Evolutionary conservation across 345 rosid genomes (phyloP), one percentile per base, ranked within the genome.

Genomic region (Brassica carinata): DNA sequence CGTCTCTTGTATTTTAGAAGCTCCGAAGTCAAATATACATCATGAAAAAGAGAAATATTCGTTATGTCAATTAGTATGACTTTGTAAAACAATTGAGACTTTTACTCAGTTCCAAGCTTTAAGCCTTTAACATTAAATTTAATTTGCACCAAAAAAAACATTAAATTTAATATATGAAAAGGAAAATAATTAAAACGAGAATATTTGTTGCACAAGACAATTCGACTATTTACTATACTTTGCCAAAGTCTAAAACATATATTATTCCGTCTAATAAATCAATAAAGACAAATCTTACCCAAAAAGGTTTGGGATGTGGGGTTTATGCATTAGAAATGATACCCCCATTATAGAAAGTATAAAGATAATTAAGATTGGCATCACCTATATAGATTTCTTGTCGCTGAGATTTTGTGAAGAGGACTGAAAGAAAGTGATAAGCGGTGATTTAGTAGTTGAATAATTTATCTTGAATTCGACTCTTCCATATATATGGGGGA

Each of bases 171-270:
- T 70, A 63, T 43, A 67, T 27, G 45, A 43, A 58, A 79, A 19
- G 8, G 13, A 64, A 72, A 55, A 66, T 40, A 26, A 73, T 57
- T 11, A 57, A 72, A 30, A 17, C 13, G 48, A 79, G 82, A 66
- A 79, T 67, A 79, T 57, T 66, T 73, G 77, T 73, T 77, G 62
- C 63, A 72, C 27, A 73, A 72, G 77, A 55, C 72, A 34, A 33
- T 71, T 78, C 66, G 9, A 34, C 26, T 17, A 19, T 38, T 66
- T 66, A 79, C 17, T 79, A 13, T 48, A 48, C 57, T 72, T 29
- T 71, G 58, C 72, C 43, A 57, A 65, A 3, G 31, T 17, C 72
- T 71, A 14, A 7, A 53, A 53, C 58, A 5, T 51, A 51, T 51
- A 34, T 11, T 64, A 8, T 45, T 26, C 7, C 29, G 33, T 15